Percentiles rank a stretch among this genome's conserved stretches.
Conservation (phyloP, 2,329 filamentous ascomycete genomes). For the Ceratocystis smalleyi region DNA sequence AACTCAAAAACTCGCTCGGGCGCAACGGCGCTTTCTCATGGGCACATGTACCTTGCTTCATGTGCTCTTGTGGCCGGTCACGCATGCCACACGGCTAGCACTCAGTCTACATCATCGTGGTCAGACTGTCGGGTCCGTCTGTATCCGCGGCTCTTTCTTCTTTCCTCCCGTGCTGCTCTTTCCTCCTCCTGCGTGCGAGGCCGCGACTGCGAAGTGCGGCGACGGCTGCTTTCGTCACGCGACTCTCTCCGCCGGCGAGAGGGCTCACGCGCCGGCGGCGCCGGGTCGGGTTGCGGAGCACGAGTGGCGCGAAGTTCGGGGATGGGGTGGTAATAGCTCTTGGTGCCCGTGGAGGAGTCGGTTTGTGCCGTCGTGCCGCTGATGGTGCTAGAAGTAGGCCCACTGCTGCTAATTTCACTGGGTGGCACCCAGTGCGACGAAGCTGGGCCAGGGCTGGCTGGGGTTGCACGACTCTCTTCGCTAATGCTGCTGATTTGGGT, state of each 20-base stretch:
- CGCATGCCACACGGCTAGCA: too few relatives aligned
- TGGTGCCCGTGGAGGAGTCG: conserved; percentile 38
- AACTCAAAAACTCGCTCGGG: too few relatives aligned
- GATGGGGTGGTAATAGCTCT: conserved; percentile 41
- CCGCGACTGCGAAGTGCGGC: conserved; percentile 13
- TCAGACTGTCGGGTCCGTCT: conserved; percentile 11
- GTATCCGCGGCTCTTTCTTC: conserved; percentile 21
- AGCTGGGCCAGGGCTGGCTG: background rate
- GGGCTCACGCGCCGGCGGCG: conserved; percentile 13
- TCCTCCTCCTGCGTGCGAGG: conserved; percentile 21
- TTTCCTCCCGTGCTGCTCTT: conserved; percentile 24
- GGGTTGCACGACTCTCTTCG: background rate
- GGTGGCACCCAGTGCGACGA: conserved; percentile 8
- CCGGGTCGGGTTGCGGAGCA: background rate
- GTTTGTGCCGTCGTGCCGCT: conserved; percentile 18
- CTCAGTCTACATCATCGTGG: conserved; percentile 10
- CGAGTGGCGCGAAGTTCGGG: conserved; percentile 31
- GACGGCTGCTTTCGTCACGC: background rate
- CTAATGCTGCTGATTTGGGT: conserved; percentile 18
- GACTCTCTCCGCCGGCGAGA: conserved; percentile 12
- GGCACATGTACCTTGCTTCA: too few relatives aligned
- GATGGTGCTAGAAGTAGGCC: conserved; percentile 9
- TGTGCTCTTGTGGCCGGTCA: too few relatives aligned
- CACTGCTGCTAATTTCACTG: conserved; percentile 4
- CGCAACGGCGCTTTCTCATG: too few relatives aligned